Base-by-base conservation (phyloP, 2,329 filamentous ascomycete genomes). In the Aureobasidium sp. region DNA sequence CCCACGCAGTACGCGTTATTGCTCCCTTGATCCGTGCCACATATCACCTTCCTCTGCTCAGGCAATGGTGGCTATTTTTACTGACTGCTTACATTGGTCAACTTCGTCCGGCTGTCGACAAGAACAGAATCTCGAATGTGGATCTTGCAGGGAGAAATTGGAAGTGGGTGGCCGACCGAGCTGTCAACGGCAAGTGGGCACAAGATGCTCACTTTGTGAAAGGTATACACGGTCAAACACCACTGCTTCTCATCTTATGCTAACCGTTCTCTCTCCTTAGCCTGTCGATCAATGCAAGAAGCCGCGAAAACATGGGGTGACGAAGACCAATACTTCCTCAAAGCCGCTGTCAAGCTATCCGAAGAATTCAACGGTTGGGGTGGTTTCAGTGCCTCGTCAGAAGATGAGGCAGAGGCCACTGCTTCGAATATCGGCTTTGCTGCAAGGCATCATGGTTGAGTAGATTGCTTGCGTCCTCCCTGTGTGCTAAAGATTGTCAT, bases 21-120 rank as follows among this genome's bases (percentile, higher is more conserved):
- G 77, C 99, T 2, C 90, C 94, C 0, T 73, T 90, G 37, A 76
- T 96, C 11, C 90, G 91, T 0, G 74, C 80, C 15, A 83, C 84
- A 67, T 87, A 86, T 67, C 93, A 96, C 66, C 72, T 90, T 47
- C 77, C 77, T 23, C 76, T 99, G 4, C 79, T 97, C 9, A 80
- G 88, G 40, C 86, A 95, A 71, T 97, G 94, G 91, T 96, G 90
- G 89, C 76, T 99, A 5, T 81, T 96, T 43, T 84, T 87, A 0
- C 73, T 96, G 43, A 82, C 85, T 0, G 82, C 92, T 11, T 97
- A 94, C 70, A 83, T 96, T 57, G 76, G 85, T 2, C 86, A 89
- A 68, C 75, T 87, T 27, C 81, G 93, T 21, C 94, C 92, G 0
- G 76, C 79, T 61, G 84, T 96, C 60, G 81, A 88, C 59, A 75